Base-by-base conservation (phyloP, 192 early-diverging fungal species). In the Coemansia sp. region DNA sequence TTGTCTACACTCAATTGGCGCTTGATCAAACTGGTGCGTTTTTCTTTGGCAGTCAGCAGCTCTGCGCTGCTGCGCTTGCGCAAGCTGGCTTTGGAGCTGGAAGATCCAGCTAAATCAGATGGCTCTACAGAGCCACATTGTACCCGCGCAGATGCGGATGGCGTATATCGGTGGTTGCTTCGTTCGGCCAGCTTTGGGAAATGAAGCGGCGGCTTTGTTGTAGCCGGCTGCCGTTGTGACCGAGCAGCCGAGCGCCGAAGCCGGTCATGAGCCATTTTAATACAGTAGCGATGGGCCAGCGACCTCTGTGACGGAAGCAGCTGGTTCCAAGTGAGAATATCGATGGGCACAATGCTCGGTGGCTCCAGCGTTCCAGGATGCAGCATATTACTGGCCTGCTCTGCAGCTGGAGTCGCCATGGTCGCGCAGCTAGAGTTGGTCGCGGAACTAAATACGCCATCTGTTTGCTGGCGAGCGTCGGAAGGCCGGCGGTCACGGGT, bases 321-420 rank as follows among this genome's bases (percentile, higher is more conserved):
- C 59, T 76, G 72, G 31, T 76, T 76, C 72, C 72, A 76, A 15
- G 66, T 65, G n/a, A 68, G 42, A 16, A 69, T 68, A 46, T 76
- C 72, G 13, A 76, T 76, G 4, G 72, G 72, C 46, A 76, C 72
- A 14, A 56, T 55, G 9, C 46, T 41, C 0, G 72, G 72, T 8
- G 72, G 72, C 55, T 76, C 72, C 6, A 76, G 31, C 11, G 59
- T 61, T 6, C 62, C 58, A 1, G 51, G 53, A 10, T 14, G 39
- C 50, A 30, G 10, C 31, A 18, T 16, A 13, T 20, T 19, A 3
- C 19, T 28, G 13, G 51, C 4, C 12, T 39, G 26, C 6, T 52
- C 7, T 5, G 44, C 13, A 2, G 54, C n/a, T 23, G 36, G 47
- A 0, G 49, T 43, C 0, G 31, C 33, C 43, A 42, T 40, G 18